A percentile compares a stretch with the other conserved stretches of the same genome.
Conservation (phyloP, 1,284 basidiomycete species). For the Tranzscheliella williamsii region DNA sequence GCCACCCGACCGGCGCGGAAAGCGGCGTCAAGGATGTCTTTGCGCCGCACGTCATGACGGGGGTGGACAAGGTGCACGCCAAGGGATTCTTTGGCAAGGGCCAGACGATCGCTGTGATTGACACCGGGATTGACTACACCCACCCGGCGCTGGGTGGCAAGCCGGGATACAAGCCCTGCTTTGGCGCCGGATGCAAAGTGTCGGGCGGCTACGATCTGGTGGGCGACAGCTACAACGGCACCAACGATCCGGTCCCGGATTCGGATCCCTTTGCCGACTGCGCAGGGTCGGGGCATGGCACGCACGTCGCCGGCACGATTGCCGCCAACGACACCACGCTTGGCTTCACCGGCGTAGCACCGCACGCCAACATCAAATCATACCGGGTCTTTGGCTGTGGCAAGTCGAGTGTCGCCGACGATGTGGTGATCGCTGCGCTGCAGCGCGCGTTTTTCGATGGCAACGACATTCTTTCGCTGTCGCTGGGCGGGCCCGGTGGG, state of each 20-base stretch:
- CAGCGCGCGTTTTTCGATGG: conserved; percentile 54
- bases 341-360: conserved; percentile 48
- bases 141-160: conserved; percentile 68
- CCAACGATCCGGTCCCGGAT: conserved; percentile 57
- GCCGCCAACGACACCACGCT: conserved; percentile 65
- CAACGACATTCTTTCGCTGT: conserved; percentile 69
- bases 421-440: conserved; percentile 62
- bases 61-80: conserved; percentile 66
- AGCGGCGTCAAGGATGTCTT: conserved; percentile 36
- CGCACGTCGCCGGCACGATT: conserved; percentile 71
- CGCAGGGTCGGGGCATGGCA: conserved; percentile 61
- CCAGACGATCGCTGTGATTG: conserved; percentile 66
- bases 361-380: conserved; percentile 46
- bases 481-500: conserved; percentile 65
- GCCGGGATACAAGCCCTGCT: conserved; percentile 40
- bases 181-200: conserved; percentile 42
- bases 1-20: conserved; percentile 24
- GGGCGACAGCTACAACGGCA: conserved; percentile 61
- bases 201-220: conserved; percentile 42
- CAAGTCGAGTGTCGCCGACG: conserved; percentile 55
- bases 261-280: conserved; percentile 62
- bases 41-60: conserved; percentile 49
- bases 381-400: conserved; percentile 63
- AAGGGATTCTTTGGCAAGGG: conserved; percentile 66
- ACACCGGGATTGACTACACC: conserved; percentile 67